Evolutionary conservation across 2,329 filamentous ascomycete species (phyloP), one percentile per base, ranked within the genome.

Genomic region (Aspergillus sp.): DNA sequence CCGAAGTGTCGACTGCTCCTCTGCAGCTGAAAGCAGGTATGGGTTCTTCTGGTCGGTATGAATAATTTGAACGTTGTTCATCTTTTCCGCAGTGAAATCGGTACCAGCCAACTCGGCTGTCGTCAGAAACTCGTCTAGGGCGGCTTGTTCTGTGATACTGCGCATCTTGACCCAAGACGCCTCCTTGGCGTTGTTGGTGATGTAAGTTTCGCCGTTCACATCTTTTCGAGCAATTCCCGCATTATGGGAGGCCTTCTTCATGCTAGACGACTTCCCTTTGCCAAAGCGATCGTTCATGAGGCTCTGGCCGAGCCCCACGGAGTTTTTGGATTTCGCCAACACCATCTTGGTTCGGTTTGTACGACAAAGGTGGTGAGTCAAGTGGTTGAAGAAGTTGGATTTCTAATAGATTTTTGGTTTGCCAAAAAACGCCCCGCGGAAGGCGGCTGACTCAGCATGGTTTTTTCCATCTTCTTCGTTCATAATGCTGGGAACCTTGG

Each of bases 151-250:
- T 5, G 95, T 99, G 66, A 99, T 90, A 74, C 91, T 96, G 80
- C 93, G 91, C 95, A 99, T 98, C 82, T 98, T 99, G 71, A 98
- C 91, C 92, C 93, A 99, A 66, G 91, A 84, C 36, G 93, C 95
- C 79, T 98, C 93, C 73, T 96, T 88, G 66, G 87, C 88, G 63
- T 90, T 89, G 73, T 96, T 97, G 48, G 91, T 95, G 68, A 98
- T 87, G 74, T 99, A 99, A 65, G 88, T 87, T 73, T 96, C 90
- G 71, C 91, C 92, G 20, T 90, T 91, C 24, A 85, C 82, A 68
- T 93, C 83, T 57, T 80, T 83, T 58, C 83, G 86, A 74, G 92
- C 87, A 62, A 91, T 89, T 70, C 90, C 86, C 42, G 77, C 76
- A 64, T 83, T 78, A 61, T 81, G 77, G 59, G 83, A 85, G 65